Base-by-base conservation (phyloP, 345 rosid species). In the Aegle marmelos region DNA sequence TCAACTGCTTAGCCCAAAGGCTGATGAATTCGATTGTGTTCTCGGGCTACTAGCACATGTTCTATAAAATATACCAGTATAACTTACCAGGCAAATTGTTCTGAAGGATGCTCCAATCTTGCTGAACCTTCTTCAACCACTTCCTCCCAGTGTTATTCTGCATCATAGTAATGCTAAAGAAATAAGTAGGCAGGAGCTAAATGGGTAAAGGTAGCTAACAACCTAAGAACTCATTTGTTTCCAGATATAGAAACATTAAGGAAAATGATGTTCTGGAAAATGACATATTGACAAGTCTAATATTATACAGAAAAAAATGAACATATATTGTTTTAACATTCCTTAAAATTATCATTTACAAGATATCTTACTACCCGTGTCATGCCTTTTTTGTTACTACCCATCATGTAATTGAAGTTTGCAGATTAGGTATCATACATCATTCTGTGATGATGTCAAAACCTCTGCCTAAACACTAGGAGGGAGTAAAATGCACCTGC, bases 51-150 rank as follows among this genome's bases (percentile, higher is more conserved):
- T 1, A 60, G 74, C 72, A 76, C 22, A 37, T 36, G 70, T 72
- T 30, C 17, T 16, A 73, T 58, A 41, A 57, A 76, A 31, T 66
- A 61, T 4, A 45, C 81, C 36, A 2, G 64, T 37, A 54, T 30
- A 79, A 6, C 88, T 87, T 88, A 94, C 99, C 99, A 11, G 98
- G 98, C 59, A 96, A 92, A 84, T 92, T 96, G 88, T 91, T 93
- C 83, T 94, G 98, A 82, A 97, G 97, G 84, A 97, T 91, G 85
- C 82, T 91, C 98, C 98, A 97, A 78, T 93, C 98, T 83, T 94
- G 99, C 82, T 97, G 97, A 77, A 97, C 92, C 90, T 97, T 97
- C 90, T 88, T 94, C 59, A 93, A 76, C 98, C 98, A 97, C 84
- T 88, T 86, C 86, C 98, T 90, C 82, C 91, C 92, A 78, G 84